A percentile compares a stretch with the other conserved stretches of the same genome.
These are phyloP conservation scores for Sugiyamaella marilandica DNA, from an alignment of 805 yeast species.

Conservation along the genomic window DNA sequence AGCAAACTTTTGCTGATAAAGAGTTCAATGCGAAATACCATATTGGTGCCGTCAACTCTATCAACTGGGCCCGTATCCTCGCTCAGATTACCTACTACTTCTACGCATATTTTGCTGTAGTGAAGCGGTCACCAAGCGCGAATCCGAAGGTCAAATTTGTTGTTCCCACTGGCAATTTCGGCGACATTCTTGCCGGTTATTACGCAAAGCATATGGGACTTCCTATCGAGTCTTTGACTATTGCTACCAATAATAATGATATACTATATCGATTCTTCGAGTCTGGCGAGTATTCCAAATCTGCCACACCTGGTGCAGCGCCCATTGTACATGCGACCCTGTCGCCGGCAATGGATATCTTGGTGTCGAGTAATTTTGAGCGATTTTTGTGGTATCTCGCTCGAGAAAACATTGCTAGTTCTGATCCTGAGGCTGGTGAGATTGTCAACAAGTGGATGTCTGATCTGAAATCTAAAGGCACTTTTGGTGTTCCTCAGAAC, in stretches of 20 bases:
- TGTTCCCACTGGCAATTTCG: constrained; percentile 98
- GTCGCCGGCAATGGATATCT: constrained; percentile 98
- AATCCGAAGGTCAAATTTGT: constrained; percentile 48
- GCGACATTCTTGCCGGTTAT: constrained; percentile 95
- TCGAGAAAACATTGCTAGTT: constrained; percentile 58
- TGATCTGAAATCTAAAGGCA: constrained; percentile 68
- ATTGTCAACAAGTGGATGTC: constrained; percentile 71
- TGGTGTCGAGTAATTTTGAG: constrained; percentile 93
- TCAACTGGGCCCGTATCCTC: constrained; percentile 97
- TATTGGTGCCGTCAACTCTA: constrained; percentile 96
- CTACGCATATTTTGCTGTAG: constrained; percentile 77
- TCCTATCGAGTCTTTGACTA: constrained; percentile 78
- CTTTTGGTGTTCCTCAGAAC: constrained; percentile 61
- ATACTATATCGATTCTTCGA: constrained; percentile 89
- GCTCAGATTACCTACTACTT: constrained; percentile 98
- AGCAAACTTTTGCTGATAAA: constrained; percentile 82
- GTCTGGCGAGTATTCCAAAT: constrained; percentile 78
- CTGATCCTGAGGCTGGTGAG: constrained; percentile 66
- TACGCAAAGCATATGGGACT: constrained; percentile 94
- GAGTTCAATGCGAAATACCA: constrained; percentile 87
- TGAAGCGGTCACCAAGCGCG: constrained; percentile 22
- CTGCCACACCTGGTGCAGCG: constrained; percentile 37
- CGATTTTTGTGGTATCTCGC: constrained; percentile 93
- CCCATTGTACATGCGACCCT: constrained; percentile 77
- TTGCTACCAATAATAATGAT: constrained; percentile 95